Evolutionary conservation across 192 early-diverging fungal genomes (phyloP).

Genomic region (Phlyctochytrium planicorne): DNA sequence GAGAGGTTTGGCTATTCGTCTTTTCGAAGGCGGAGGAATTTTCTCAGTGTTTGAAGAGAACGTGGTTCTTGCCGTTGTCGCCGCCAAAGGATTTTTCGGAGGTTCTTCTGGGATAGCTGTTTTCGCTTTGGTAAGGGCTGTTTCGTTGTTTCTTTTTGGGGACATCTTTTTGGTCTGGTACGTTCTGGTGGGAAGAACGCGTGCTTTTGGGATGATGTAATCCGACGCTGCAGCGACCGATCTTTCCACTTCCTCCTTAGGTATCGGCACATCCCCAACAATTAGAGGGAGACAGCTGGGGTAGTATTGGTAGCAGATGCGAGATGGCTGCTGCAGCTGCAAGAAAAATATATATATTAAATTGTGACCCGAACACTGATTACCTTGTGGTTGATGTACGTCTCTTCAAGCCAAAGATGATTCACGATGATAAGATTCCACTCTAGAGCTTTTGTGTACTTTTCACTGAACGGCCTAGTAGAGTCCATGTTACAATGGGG

Average conservation of each 20-base stretch:
- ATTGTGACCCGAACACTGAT: slow-evolving; percentile 56
- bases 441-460: slow-evolving; percentile 59
- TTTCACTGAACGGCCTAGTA: slow-evolving; percentile 58
- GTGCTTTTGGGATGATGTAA: too few relatives aligned
- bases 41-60: too few relatives aligned
- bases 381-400: slow-evolving; percentile 59
- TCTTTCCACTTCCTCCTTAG: background rate
- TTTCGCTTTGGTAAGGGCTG: too few relatives aligned
- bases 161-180: too few relatives aligned
- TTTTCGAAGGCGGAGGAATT: too few relatives aligned
- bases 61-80: too few relatives aligned
- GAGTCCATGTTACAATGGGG: background rate
- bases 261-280: slow-evolving; percentile 10
- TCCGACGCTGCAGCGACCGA: too few relatives aligned
- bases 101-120: too few relatives aligned
- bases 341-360: slow-evolving; percentile 56
- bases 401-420: slow-evolving; percentile 85
- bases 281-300: slow-evolving; percentile 10
- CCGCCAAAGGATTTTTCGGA: too few relatives aligned
- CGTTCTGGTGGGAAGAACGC: too few relatives aligned
- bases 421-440: slow-evolving; percentile 75
- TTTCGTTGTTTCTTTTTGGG: too few relatives aligned
- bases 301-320: slow-evolving; percentile 19
- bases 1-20: too few relatives aligned
- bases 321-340: slow-evolving; percentile 45